Percentiles rank a stretch among this genome's conserved stretches.
Conservation (phyloP, 2,329 filamentous ascomycete species). For the Aspergillus spinulosporus region DNA sequence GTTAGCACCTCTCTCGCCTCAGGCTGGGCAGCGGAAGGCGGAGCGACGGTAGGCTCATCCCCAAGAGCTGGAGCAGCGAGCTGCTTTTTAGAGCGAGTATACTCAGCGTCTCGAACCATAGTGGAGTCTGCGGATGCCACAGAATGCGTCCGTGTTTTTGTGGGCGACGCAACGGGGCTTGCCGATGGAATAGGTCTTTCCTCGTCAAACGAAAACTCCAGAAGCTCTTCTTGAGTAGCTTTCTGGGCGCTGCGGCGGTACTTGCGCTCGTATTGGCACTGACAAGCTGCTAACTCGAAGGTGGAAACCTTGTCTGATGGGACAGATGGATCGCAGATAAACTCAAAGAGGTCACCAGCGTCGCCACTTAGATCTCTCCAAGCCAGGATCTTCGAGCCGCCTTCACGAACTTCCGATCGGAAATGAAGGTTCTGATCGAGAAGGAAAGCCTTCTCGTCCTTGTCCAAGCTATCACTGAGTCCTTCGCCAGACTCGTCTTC, state of each 20-base stretch:
- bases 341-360: conserved; percentile 93
- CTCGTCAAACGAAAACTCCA: conserved; percentile 75
- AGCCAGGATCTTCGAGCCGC: conserved; percentile 81
- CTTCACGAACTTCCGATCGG: conserved; percentile 76
- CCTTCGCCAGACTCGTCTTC: conserved; percentile 87
- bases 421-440: conserved; percentile 92
- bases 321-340: conserved; percentile 81
- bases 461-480: conserved; percentile 76
- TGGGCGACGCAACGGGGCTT: conserved; percentile 56
- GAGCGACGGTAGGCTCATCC: conserved; percentile 58
- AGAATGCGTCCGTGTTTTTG: conserved; percentile 35
- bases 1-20: conserved; percentile 70
- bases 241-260: conserved; percentile 77
- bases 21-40: conserved; percentile 63
- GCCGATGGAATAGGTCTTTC: conserved; percentile 62
- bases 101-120: conserved; percentile 49
- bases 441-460: conserved; percentile 95
- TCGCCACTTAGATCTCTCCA: conserved; percentile 96
- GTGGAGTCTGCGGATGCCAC: conserved; percentile 44
- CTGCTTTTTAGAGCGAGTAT: conserved; percentile 44
- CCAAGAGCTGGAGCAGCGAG: conserved; percentile 40
- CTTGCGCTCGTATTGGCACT: conserved; percentile 98
- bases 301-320: conserved; percentile 69
- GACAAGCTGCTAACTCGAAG: conserved; percentile 78
- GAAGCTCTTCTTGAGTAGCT: conserved; percentile 77